These are phyloP conservation scores for Leccinum uliginosum DNA, from an alignment of 768 basidiomycete species.

Conservation along the genomic window DNA sequence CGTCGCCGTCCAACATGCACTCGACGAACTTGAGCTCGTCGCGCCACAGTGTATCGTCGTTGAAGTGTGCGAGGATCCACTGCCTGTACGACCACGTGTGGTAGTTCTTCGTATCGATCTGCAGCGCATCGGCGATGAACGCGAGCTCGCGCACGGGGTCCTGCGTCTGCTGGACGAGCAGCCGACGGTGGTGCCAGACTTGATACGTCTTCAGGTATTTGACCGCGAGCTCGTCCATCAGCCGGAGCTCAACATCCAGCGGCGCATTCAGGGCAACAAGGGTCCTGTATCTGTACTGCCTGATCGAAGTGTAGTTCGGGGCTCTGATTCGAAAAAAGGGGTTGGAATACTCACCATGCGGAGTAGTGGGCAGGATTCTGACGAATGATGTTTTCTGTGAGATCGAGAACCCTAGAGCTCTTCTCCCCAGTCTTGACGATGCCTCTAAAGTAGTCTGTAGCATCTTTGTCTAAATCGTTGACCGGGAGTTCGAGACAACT, in stretches of 20 bases:
- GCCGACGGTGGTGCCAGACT: constrained; percentile 92
- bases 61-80: constrained; percentile 87
- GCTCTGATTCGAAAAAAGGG: background rate
- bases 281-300: constrained; percentile 95
- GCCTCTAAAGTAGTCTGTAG: constrained; percentile 88
- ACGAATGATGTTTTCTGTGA: constrained; percentile 86
- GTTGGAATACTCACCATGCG: constrained; percentile 65
- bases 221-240: constrained; percentile 87
- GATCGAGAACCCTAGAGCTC: constrained; percentile 73
- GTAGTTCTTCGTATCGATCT: constrained; percentile 90
- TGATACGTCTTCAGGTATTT: constrained; percentile 92
- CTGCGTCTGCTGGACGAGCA: constrained; percentile 58
- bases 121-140: constrained; percentile 72
- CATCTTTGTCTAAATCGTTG: constrained; percentile 71
- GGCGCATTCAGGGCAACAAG: constrained; percentile 63
- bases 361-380: constrained; percentile 96
- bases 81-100: constrained; percentile 99
- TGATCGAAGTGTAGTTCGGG: constrained; percentile 28
- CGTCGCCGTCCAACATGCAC: constrained; percentile 62
- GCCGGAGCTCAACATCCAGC: constrained; percentile 69
- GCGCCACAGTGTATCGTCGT: constrained; percentile 64
- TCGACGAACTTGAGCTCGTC: constrained; percentile 77
- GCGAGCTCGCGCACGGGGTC: constrained; percentile 63
- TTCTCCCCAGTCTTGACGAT: constrained; percentile 75
- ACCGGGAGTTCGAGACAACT: constrained; percentile 4